Base-by-base conservation (phyloP, 1,139 yeast species). In the Kodamaea sp. region DNA sequence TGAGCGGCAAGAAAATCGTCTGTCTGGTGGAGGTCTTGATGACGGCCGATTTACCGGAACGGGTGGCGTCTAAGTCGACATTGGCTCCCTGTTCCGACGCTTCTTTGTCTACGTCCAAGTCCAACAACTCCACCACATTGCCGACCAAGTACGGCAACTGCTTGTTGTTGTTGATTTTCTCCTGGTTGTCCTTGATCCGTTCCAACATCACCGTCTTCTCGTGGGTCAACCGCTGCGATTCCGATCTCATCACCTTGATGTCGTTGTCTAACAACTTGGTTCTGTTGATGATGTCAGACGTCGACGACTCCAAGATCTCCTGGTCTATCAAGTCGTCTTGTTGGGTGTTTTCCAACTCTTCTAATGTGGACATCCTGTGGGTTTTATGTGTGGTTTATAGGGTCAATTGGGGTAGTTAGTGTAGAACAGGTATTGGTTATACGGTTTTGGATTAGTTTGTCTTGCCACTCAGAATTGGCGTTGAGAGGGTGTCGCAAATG, bases 21-120 rank as follows among this genome's bases (percentile, higher is more conserved):
- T 94, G 99, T 56, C 99, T 78, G 3, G 98, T 92, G 1, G 96
- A 87, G 0, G 99, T 94, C 66, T 94, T 92, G 47, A 94, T 87
- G 20, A 94, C 98, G 1, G 99, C 99, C 9, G 96, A 88, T 62
- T 92, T 89, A n/a, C 98, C 98, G 27, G 80, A 77, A 46, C 96
- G 79, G 9, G 95, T 78, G 35, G 97, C 89, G 55, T 94, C 97
- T 47, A 87, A 71, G 60, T 94, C 97, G 32, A 89, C 86, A 55
- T 90, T 92, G 37, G 97, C 97, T 22, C 97, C 98, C 60, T 92
- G 96, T 47, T 86, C 92, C 21, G 75, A 71, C 9, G 90, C 87
- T 49, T 87, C 96, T 47, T 85, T 92, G 44, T 88, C 94, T 9
- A 85, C 90, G 47, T 83, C 83, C 63, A 92, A 76, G 55, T 92